Base-by-base conservation (phyloP, 2,329 filamentous ascomycete species). In the Lizonia empirigonia region DNA sequence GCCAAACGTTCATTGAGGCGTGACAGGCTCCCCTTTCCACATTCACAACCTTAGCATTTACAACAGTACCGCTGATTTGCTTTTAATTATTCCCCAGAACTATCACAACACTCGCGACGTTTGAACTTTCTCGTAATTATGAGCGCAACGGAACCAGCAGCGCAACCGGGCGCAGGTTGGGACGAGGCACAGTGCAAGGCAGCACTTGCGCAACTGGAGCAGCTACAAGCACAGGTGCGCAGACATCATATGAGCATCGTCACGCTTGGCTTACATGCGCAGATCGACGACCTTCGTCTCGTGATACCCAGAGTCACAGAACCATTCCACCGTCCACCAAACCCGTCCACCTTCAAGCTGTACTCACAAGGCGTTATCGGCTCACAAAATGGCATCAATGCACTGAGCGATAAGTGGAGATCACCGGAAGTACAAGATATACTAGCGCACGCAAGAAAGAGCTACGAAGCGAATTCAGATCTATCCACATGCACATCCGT, bases 191-290 rank as follows among this genome's bases (percentile, higher is more conserved):
- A 73, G 50, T 74, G 71, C 55, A 70, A 68, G 59, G 67, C 69
- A 49, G 76, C 76, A 2, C 74, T 80, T 32, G 74, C 74, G 26
- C 71, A 75, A 36, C 67, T 80, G 16, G 75, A 78, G 56, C 61
- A 67, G 32, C 66, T 80, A 4, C 74, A 78, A 56, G 65, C 72
- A 33, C 72, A 78, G 64, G 77, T 77, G 55, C 19, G 52, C 38
- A 12, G 16, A 1, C n/a, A 7, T 24, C 10, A 8, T 12, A 16
- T 19, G 13, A 15, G 19, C 12, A 6, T 30, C 16, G 15, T 13
- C 10, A 45, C 5, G n/a, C 12, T 1, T 30, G 26, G 36, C 56
- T 64, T 36, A 62, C 23, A 22, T 18, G 9, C 1, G 7, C 42
- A 79, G 76, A 63, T 80, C 18, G 71, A 78, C 30, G 59, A 66